Base-by-base conservation (phyloP, 768 basidiomycete species). In the Ramaria sp. region DNA sequence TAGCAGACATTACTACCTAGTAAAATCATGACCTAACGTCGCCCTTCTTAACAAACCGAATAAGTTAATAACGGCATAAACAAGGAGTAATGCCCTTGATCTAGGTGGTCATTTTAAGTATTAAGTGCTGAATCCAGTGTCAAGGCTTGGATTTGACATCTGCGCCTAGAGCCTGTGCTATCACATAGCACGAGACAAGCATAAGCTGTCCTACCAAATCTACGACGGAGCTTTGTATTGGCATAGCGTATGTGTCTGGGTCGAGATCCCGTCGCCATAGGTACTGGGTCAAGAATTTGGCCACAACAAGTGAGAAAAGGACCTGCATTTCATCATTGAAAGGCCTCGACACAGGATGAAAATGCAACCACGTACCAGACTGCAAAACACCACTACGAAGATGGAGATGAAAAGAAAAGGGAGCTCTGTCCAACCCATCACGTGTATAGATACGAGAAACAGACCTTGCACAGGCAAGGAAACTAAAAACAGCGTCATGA, bases 221-320 rank as follows among this genome's bases (percentile, higher is more conserved):
- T 76, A 93, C 85, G 43, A 91, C 65, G 0, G 92, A 89, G 11
- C 89, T 91, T 62, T 95, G 92, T 27, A 95, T 80, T 7, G 93
- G 93, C n/a, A 97, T 72, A 1, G 91, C 91, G 67, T 95, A 94
- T 71, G 88, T 84, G 67, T 97, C 93, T 5, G 93, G 93, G 67
- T 97, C 93, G 27, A 82, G 74, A 11, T 79, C 74, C 55, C 74
- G 81, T 0, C 78, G 77, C 91, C 92, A 95, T 27, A 96, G 77
- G 65, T 81, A 83, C 45, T 80, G 70, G 1, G 91, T 93, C 50
- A 93, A 73, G 11, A 66, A 63, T 51, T 75, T 79, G 1, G 88
- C 91, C 34, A 88, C 68, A 30, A 75, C 24, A 4, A 97, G 75
- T 1, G 92, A 92, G 58, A 81, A 70, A 12, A 76, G 67, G 27